Evolutionary conservation across 257 asterid genomes (phyloP), one percentile per base, ranked within the genome.

Genomic region (Primulina huaijiensis): DNA sequence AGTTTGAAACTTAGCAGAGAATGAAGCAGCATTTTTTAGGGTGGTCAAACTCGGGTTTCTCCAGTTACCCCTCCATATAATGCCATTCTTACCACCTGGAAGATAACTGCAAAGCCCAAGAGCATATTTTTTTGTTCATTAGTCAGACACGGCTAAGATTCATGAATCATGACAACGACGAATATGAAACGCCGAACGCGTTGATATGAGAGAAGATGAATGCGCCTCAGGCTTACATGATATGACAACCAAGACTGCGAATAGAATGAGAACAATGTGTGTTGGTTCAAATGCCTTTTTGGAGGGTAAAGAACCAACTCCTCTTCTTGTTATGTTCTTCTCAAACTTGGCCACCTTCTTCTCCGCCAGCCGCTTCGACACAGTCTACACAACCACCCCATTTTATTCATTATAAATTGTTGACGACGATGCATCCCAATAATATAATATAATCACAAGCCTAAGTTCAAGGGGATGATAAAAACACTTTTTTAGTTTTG

Each of bases 311-410:
- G 90, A 55, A 1, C 78, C 86, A 38, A 77, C 37, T 70, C 98
- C 98, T 76, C 97, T 90, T 40, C 80, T 83, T 3, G 90, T 81
- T 25, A 92, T 81, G 72, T 92, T 92, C 83, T 85, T 92, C 84
- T 92, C 98, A 75, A 92, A 92, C 80, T 84, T 89, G 0, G 96
- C 96, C 63, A 88, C 83, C 77, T 89, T 92, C 83, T 86, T 88
- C 76, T 81, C 89, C 34, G 96, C 85, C 64, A 89, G 70, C 60
- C 98, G 75, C 79, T 85, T 92, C 9, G 98, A 89, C 69, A 87
- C 92, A 0, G 96, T 92, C 98, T 89, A 76, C 43, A 65, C 12
- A 16, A 50, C 57, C 57, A 50, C 57, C 57, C 57, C 57, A 17
- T 50, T 50, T 50, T 50, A 50, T 14, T 50, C 57, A 5, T 50